Percentiles rank a stretch among this genome's conserved stretches.
Conservation (phyloP, 345 rosid species). For the Gynandropsis gynandra region DNA sequence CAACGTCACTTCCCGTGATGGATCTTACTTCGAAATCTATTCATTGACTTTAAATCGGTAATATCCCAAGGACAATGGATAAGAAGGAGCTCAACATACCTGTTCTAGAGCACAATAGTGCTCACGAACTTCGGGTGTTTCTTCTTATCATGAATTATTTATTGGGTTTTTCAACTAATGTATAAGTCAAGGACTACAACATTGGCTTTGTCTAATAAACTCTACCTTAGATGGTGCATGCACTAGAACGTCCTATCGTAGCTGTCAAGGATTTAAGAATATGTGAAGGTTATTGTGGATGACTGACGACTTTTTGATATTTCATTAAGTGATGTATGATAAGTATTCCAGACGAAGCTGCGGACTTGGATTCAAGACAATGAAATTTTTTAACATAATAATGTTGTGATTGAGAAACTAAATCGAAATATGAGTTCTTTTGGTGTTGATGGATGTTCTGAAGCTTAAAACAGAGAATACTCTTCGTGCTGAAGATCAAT, state of each 20-base stretch:
- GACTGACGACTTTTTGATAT: too few relatives aligned
- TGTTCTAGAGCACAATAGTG: slow-evolving; percentile 70
- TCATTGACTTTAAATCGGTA: slow-evolving; percentile 60
- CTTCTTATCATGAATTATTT: background rate
- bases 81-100: slow-evolving; percentile 51
- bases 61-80: slow-evolving; percentile 61
- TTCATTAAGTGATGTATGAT: slow-evolving; percentile 68
- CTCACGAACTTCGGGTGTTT: slow-evolving; percentile 69
- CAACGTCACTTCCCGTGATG: slow-evolving; percentile 11
- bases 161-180: background rate
- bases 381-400: slow-evolving; percentile 83
- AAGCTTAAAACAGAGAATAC: too few relatives aligned
- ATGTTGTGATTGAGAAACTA: slow-evolving; percentile 65
- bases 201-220: too few relatives aligned
- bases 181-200: too few relatives aligned
- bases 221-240: too few relatives aligned
- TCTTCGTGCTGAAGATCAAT: too few relatives aligned
- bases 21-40: slow-evolving; percentile 44
- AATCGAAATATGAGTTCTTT: slow-evolving; percentile 65
- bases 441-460: too few relatives aligned
- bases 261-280: too few relatives aligned
- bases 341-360: slow-evolving; percentile 74
- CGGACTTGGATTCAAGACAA: slow-evolving; percentile 73
- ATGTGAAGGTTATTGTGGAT: too few relatives aligned
- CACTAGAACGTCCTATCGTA: background rate